These are phyloP conservation scores for Phyllosticta citrichinensis DNA, from an alignment of 2,329 filamentous ascomycete species.

Conservation along the genomic window DNA sequence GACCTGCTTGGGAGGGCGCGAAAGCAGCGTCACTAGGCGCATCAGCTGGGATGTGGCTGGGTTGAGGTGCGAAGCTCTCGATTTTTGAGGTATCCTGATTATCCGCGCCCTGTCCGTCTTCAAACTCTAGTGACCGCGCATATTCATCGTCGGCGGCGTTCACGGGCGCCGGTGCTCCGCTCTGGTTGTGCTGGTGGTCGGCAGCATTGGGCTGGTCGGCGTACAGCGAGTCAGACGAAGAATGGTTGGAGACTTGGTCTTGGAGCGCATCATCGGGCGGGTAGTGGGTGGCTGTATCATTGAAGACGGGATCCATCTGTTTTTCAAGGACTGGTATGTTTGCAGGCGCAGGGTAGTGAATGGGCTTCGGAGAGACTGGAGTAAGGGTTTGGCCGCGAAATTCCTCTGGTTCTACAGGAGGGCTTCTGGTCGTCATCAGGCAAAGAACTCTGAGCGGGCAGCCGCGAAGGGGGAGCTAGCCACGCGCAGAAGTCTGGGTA, in stretches of 20 bases:
- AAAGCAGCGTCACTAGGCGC: conserved; percentile 26
- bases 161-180: conserved; percentile 17
- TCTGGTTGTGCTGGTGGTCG: conserved; percentile 12
- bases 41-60: conserved; percentile 21
- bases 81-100: conserved; percentile 29
- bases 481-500: background rate
- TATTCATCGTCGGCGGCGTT: conserved; percentile 16
- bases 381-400: conserved; percentile 56
- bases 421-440: conserved; percentile 44
- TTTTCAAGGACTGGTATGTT: conserved; percentile 61
- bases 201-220: conserved; percentile 18
- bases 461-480: conserved; percentile 13
- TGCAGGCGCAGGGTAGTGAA: conserved; percentile 57
- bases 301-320: conserved; percentile 63
- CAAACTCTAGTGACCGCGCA: conserved; percentile 19
- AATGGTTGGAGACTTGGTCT: conserved; percentile 19
- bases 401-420: conserved; percentile 47
- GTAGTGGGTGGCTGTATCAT: conserved; percentile 54
- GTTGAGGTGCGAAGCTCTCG: conserved; percentile 24
- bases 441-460: conserved; percentile 20
- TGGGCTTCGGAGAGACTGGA: conserved; percentile 60
- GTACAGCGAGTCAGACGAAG: conserved; percentile 22
- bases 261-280: conserved; percentile 26
- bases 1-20: conserved; percentile 20
- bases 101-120: conserved; percentile 18